These are phyloP conservation scores for Pichia sp. DNA, from an alignment of 1,139 yeast species.

Conservation along the genomic window DNA sequence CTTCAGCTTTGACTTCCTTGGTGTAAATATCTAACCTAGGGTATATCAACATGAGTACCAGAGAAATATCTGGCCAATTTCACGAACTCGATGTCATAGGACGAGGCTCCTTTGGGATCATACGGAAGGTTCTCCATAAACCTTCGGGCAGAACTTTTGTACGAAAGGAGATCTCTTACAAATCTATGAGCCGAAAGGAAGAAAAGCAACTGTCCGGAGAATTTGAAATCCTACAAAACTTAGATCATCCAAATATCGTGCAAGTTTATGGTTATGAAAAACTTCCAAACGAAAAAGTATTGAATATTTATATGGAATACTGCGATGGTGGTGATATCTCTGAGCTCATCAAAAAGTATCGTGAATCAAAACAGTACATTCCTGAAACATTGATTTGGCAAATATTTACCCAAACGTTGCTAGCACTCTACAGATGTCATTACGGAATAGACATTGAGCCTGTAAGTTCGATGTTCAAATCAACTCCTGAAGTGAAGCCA, in stretches of 20 bases:
- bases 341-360: slow-evolving; percentile 64
- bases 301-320: slow-evolving; percentile 92
- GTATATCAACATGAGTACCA: slow-evolving; percentile 4
- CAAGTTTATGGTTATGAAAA: slow-evolving; percentile 85
- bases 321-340: slow-evolving; percentile 95
- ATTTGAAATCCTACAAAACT: slow-evolving; percentile 72
- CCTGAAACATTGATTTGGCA: slow-evolving; percentile 92
- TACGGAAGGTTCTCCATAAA: slow-evolving; percentile 64
- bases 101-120: slow-evolving; percentile 92
- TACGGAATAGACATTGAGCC: slow-evolving; percentile 77
- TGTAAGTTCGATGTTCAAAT: slow-evolving; percentile 38
- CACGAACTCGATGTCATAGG: slow-evolving; percentile 79
- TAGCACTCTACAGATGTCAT: slow-evolving; percentile 89
- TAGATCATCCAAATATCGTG: slow-evolving; percentile 89
- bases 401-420: slow-evolving; percentile 75
- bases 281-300: slow-evolving; percentile 60
- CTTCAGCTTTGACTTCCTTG: no score
- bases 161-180: slow-evolving; percentile 87
- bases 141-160: slow-evolving; percentile 56
- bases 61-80: slow-evolving; percentile 12
- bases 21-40: no score
- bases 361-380: slow-evolving; percentile 58
- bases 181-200: slow-evolving; percentile 85
- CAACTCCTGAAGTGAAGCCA: slow-evolving; percentile 32
- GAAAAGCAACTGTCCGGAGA: slow-evolving; percentile 87